phyloP scores from a whole-genome alignment of 1,139 yeast species.

The Magnusiomyces ingens region DNA sequence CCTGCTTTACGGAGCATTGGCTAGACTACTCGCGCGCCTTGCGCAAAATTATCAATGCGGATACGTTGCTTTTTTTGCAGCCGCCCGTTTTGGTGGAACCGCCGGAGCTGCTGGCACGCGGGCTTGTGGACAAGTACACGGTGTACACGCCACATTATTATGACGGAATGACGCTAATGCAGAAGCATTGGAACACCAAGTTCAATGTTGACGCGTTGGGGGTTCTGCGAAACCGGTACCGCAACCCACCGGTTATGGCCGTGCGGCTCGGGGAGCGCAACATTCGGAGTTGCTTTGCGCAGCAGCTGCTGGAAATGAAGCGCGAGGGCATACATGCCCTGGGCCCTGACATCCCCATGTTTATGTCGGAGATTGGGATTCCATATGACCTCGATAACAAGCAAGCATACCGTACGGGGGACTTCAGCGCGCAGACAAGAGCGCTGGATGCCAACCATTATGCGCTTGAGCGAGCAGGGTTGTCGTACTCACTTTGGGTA shows the following conservation, averaged over 20 bases:
- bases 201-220: constrained; percentile 83
- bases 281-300: constrained; percentile 62
- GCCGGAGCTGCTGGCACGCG: constrained; percentile 51
- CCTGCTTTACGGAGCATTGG: constrained; percentile 55
- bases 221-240: constrained; percentile 71
- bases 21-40: constrained; percentile 38
- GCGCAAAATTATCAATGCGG: constrained; percentile 36
- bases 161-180: constrained; percentile 89
- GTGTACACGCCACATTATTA: constrained; percentile 78
- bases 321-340: constrained; percentile 45
- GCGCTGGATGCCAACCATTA: constrained; percentile 78
- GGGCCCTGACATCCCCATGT: constrained; percentile 37
- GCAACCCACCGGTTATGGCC: constrained; percentile 62
- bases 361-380: constrained; percentile 94
- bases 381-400: constrained; percentile 91
- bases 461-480: constrained; percentile 66
- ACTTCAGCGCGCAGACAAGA: constrained; percentile 62
- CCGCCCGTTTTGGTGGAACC: constrained; percentile 80
- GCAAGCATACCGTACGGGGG: constrained; percentile 56
- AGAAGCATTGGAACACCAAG: constrained; percentile 58
- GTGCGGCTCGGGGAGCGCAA: constrained; percentile 73
- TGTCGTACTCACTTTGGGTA: constrained; percentile 82
- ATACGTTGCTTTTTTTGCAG: constrained; percentile 57
- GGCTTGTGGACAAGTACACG: constrained; percentile 15
- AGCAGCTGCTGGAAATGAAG: constrained; percentile 59